Evolutionary conservation across 2,329 filamentous ascomycete genomes (phyloP), one percentile per base, ranked within the genome.

Genomic region (Penicillium sp.): DNA sequence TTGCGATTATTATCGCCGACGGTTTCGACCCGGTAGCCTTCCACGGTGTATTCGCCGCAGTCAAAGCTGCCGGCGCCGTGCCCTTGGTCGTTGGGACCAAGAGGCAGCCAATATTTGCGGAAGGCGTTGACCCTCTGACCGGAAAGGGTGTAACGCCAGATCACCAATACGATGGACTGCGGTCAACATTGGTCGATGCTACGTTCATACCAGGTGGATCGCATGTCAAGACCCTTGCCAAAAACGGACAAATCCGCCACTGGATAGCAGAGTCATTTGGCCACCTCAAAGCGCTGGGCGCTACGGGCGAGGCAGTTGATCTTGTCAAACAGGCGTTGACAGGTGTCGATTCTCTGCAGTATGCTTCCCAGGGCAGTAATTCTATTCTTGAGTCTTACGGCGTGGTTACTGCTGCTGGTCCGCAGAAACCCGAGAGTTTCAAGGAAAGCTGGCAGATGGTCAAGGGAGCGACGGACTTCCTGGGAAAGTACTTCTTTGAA

Each of bases 231-330:
- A 84, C 83, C 0, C 80, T 94, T 0, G 74, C 80, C 56, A 83
- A 85, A 75, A 90, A 81, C 59, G 89, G 90, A 0, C 85, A 89
- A 18, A 88, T 88, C 0, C 67, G 88, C 1, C 87, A 93, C 75
- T 94, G 87, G 83, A 75, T 93, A 3, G 82, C 87, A 2, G 90
- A 94, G 70, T 87, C 89, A 0, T 94, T 93, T 63, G 89, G 89
- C 0, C 90, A 94, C 61, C 78, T 91, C 51, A 94, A 94, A 77
- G 77, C 88, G 1, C 88, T 94, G 23, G 90, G 84, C 1, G 90
- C 86, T 0, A 88, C 86, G 0, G 89, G 88, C 0, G 88, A 91
- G 66, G 89, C 79, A 0, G 83, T 90, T 0, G 76, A 83, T 2
- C 75, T 93, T 42, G 78, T 93, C 26, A 71, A 78, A 50, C 71